phyloP scores from a whole-genome alignment of 345 rosid species.

The Toxicodendron radicans region DNA sequence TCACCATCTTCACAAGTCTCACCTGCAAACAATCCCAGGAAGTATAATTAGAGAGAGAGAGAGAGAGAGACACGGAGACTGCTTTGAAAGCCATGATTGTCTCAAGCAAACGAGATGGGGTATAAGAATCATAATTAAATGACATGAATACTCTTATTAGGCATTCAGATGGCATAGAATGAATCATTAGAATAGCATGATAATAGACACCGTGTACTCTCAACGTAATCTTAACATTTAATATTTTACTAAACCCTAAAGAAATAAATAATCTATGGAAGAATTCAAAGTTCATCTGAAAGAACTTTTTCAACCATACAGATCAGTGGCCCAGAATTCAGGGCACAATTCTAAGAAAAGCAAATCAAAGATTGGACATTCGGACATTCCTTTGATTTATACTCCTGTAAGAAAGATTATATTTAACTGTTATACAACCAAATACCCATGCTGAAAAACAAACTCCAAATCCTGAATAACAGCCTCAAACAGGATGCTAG shows the following conservation, averaged over 20 bases:
- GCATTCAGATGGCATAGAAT: background rate
- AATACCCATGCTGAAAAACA: background rate
- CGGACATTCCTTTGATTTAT: background rate
- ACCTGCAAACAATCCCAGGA: conserved; percentile 38
- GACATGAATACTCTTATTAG: background rate
- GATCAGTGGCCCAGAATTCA: background rate
- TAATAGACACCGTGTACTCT: background rate
- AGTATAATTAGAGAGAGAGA: background rate
- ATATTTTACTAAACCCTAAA: background rate
- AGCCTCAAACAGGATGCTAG: background rate
- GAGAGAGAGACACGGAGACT: background rate
- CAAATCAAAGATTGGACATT: background rate
- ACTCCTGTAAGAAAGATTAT: background rate
- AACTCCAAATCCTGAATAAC: background rate
- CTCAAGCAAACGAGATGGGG: background rate
- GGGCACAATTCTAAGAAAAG: background rate
- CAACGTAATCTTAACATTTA: background rate
- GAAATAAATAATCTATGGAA: background rate
- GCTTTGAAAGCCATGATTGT: background rate
- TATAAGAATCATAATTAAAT: background rate
- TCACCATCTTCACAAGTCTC: conserved; percentile 64
- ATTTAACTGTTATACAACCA: background rate
- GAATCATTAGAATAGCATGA: background rate
- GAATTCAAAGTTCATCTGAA: background rate
- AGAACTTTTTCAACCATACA: background rate